Conservation (phyloP, 495 filamentous ascomycete genomes). For the Xylaria sp. region DNA sequence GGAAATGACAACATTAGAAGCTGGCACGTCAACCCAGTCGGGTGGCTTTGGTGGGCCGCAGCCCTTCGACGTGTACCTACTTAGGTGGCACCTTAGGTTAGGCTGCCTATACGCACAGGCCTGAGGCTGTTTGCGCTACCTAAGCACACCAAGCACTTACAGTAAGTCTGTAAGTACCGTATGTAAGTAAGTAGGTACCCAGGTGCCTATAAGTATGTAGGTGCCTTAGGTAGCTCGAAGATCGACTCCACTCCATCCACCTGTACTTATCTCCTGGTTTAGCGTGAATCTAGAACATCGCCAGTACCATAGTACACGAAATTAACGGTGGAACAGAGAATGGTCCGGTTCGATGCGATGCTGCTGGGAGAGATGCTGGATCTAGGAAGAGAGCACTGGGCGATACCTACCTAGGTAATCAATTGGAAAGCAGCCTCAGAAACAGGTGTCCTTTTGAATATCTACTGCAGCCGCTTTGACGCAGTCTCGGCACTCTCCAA, state of each 20-base stretch:
- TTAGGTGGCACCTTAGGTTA: not conserved
- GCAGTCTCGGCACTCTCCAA: conserved; percentile 7
- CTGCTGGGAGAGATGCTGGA: not conserved
- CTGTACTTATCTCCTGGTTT: not conserved
- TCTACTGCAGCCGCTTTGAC: not conserved
- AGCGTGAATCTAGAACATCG: not conserved
- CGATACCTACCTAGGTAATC: not conserved
- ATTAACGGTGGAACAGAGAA: not conserved
- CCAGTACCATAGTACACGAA: not conserved
- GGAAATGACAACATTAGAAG: conserved; percentile 25
- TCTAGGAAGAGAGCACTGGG: not conserved
- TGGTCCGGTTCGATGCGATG: not conserved
- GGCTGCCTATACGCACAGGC: conserved; percentile 6
- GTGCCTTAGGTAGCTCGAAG: not conserved
- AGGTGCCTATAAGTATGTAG: not conserved
- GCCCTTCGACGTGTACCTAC: no score
- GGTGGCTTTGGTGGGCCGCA: conserved; percentile 18
- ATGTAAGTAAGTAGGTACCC: not conserved
- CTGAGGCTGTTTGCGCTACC: conserved; percentile 12
- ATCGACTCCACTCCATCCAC: conserved; percentile 8
- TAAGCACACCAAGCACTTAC: not conserved
- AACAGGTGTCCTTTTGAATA: conserved; percentile 10
- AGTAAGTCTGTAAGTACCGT: no score
- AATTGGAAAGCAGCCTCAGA: conserved; percentile 1
- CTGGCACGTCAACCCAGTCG: conserved; percentile 6